Conservation (phyloP, 2,329 filamentous ascomycete species). For the Trichoderma afroharzianum region DNA sequence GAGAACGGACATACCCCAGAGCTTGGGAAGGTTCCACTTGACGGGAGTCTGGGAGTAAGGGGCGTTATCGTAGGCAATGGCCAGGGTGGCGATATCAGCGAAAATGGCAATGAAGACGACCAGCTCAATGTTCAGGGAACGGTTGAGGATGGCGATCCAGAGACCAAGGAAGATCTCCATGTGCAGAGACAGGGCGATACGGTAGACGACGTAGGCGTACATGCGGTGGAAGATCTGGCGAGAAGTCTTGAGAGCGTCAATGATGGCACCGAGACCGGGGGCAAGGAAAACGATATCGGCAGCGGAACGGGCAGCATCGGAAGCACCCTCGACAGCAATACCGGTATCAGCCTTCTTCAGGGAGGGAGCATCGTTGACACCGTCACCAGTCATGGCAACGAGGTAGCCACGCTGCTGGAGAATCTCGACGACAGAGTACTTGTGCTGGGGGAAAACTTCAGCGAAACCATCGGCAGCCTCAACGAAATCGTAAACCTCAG, state of each 20-base stretch:
- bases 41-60: constrained; percentile 81
- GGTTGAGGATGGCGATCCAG: constrained; percentile 86
- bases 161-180: constrained; percentile 88
- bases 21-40: constrained; percentile 92
- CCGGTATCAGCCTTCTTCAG: constrained; percentile 95
- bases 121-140: constrained; percentile 77
- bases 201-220: constrained; percentile 94
- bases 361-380: constrained; percentile 90
- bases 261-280: constrained; percentile 86
- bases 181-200: constrained; percentile 87
- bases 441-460: constrained; percentile 92
- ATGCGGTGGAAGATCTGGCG: constrained; percentile 96
- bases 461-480: constrained; percentile 94
- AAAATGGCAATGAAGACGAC: constrained; percentile 95
- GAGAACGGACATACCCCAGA: constrained; percentile 88
- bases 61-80: constrained; percentile 91
- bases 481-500: constrained; percentile 92
- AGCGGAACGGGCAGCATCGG: constrained; percentile 84
- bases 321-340: constrained; percentile 90
- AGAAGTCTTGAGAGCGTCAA: constrained; percentile 87
- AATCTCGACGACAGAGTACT: constrained; percentile 91
- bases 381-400: constrained; percentile 94
- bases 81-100: constrained; percentile 85
- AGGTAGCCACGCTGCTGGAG: constrained; percentile 90
- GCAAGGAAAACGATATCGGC: constrained; percentile 93